Conservation (phyloP, 1,284 basidiomycete genomes). For the Ustilago nuda region DNA sequence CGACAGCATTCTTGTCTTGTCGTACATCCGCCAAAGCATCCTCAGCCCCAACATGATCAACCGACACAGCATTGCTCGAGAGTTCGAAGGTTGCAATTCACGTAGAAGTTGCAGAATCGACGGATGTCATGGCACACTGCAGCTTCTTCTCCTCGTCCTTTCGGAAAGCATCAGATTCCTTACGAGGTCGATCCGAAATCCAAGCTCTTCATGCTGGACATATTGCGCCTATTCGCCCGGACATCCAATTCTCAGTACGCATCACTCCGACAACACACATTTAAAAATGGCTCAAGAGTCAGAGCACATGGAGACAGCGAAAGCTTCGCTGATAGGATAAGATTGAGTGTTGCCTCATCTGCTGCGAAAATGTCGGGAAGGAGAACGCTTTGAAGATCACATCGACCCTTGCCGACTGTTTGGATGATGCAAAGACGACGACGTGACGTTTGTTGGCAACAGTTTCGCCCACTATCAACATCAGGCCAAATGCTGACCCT, state of each 20-base stretch:
- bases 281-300: background rate
- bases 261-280: background rate
- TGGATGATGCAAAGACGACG: slow-evolving; percentile 20
- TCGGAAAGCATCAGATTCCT: background rate
- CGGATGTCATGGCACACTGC: background rate
- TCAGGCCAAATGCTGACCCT: slow-evolving; percentile 17
- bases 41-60: background rate
- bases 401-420: background rate
- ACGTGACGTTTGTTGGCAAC: slow-evolving; percentile 10
- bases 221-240: background rate
- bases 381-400: background rate
- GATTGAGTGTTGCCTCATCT: no score
- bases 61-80: background rate
- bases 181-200: no score
- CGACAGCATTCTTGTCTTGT: background rate
- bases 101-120: background rate
- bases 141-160: background rate
- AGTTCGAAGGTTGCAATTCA: background rate
- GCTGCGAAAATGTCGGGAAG: no score
- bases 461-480: background rate
- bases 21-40: background rate
- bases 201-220: background rate
- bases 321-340: no score
- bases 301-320: background rate
- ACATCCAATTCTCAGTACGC: background rate